Percentiles rank a stretch among this genome's conserved stretches.
Evolutionary conservation across 257 asterid genomes (phyloP).

Genomic region (Cynanchum wilfordii): DNA sequence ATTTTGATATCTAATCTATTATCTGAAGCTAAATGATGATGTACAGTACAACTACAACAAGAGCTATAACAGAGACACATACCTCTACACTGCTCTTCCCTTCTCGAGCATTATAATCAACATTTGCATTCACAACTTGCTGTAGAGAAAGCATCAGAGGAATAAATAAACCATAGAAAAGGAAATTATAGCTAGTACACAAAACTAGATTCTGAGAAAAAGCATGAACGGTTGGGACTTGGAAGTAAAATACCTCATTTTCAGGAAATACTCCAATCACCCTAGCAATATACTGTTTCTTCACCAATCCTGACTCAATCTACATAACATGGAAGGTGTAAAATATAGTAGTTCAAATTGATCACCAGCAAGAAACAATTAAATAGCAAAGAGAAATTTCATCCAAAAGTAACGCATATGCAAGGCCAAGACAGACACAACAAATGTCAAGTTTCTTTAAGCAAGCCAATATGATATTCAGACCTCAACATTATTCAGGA

Average conservation of each 20-base stretch:
- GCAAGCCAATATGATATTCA: neutral
- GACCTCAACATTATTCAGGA: neutral
- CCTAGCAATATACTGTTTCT: constrained; percentile 83
- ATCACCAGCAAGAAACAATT: neutral
- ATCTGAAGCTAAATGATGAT: neutral
- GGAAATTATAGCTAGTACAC: neutral
- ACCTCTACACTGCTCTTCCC: constrained; percentile 84
- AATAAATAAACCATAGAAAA: constrained; percentile 3
- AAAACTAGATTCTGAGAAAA: neutral
- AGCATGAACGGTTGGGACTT: neutral
- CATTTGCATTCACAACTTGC: constrained; percentile 76
- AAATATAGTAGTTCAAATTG: neutral
- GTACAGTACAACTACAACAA: neutral
- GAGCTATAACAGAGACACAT: constrained; percentile 8
- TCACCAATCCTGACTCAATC: constrained; percentile 85
- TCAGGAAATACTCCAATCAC: constrained; percentile 87
- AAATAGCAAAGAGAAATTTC: neutral
- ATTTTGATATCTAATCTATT: no score
- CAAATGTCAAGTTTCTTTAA: neutral
- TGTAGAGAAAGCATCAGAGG: constrained; percentile 27
- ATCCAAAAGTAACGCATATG: neutral
- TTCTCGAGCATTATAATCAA: constrained; percentile 73
- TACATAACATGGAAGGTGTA: constrained; percentile 22
- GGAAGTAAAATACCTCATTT: constrained; percentile 49
- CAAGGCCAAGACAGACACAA: neutral